These are phyloP conservation scores for Vinca minor DNA, from an alignment of 257 asterid genomes.

Conservation along the genomic window DNA sequence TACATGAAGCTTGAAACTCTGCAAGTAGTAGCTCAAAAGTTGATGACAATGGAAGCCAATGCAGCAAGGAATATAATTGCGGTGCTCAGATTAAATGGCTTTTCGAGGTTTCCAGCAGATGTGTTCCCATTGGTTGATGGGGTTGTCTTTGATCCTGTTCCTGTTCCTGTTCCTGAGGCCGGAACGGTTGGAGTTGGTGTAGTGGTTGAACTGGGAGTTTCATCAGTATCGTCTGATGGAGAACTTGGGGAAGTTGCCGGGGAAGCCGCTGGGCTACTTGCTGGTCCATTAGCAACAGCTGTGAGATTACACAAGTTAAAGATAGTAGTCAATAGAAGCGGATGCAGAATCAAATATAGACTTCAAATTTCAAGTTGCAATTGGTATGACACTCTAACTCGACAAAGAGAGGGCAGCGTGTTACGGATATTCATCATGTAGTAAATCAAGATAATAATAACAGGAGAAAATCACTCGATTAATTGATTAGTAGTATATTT, in stretches of 20 bases:
- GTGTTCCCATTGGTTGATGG: conserved; percentile 24
- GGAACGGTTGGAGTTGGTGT: conserved; percentile 11
- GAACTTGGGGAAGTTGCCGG: conserved; percentile 30
- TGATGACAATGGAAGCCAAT: conserved; percentile 14
- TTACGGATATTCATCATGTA: too few species aligned
- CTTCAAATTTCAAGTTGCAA: too few species aligned
- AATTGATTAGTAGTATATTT: too few species aligned
- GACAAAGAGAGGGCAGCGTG: too few species aligned
- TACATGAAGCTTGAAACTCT: conserved; percentile 3
- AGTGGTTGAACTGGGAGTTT: conserved; percentile 11
- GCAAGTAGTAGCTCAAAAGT: conserved; percentile 11
- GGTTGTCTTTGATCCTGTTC: conserved; percentile 32
- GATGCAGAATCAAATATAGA: too few species aligned
- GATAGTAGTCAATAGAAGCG: too few species aligned
- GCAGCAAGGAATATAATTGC: conserved; percentile 18
- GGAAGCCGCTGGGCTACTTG: conserved; percentile 25
- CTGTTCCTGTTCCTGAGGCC: conserved; percentile 32
- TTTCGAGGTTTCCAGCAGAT: conserved; percentile 25
- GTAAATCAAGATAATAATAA: too few species aligned
- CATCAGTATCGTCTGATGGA: conserved; percentile 6
- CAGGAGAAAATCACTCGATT: too few species aligned
- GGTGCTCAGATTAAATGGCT: conserved; percentile 16
- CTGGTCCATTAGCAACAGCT: conserved; percentile 32
- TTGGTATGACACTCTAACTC: too few species aligned
- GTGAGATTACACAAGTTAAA: too few species aligned